These are phyloP conservation scores for Saksenaea oblongispora DNA, from an alignment of 371 early-diverging fungal species.

Conservation along the genomic window DNA sequence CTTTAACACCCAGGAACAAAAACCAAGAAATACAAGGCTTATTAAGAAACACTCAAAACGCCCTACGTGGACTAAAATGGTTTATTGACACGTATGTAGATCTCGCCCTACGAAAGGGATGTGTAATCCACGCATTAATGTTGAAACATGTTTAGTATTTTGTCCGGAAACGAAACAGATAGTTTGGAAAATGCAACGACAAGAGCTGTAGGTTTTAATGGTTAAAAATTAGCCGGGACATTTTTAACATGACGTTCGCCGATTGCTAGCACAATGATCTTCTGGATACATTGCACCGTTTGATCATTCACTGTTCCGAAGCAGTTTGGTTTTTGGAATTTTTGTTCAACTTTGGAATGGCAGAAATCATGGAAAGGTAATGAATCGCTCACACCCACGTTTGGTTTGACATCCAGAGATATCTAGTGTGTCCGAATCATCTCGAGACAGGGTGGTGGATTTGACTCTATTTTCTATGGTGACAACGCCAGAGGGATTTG, in stretches of 20 bases:
- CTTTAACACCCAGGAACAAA: background rate
- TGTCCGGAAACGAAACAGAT: background rate
- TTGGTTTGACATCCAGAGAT: background rate
- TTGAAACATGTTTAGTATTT: background rate
- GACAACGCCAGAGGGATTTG: background rate
- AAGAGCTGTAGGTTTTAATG: constrained; percentile 2
- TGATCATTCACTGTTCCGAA: constrained; percentile 70
- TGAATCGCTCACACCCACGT: background rate
- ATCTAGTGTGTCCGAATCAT: background rate
- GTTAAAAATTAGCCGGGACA: background rate
- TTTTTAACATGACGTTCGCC: background rate
- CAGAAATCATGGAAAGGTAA: constrained; percentile 55
- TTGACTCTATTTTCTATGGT: background rate
- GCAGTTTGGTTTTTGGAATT: constrained; percentile 75
- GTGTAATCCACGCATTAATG: background rate
- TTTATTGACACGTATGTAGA: constrained; percentile 51
- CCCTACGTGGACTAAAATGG: constrained; percentile 42
- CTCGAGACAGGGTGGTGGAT: background rate
- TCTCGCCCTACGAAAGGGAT: background rate
- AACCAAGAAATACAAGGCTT: constrained; percentile 20
- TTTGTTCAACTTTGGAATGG: constrained; percentile 66
- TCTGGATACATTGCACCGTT: constrained; percentile 59
- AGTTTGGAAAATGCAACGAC: background rate
- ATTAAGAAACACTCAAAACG: constrained; percentile 36
- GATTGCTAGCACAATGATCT: constrained; percentile 53